Evolutionary conservation across 176 grass and related monocot genomes (phyloP), one percentile per base, ranked within the genome.

Genomic region (Carex littledalei): DNA sequence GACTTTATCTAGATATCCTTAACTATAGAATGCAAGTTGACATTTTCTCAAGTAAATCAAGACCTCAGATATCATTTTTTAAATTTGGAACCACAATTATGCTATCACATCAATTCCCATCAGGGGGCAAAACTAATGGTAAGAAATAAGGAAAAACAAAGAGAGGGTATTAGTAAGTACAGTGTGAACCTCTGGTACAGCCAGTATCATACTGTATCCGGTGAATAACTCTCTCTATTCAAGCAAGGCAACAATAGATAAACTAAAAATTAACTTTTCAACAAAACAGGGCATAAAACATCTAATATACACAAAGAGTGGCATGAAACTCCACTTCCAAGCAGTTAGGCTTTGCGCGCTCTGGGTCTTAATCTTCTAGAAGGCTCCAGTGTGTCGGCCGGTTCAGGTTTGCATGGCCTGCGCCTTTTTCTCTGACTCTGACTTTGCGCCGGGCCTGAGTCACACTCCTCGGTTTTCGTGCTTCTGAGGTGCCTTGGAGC

Each of bases 341-440:
- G 21, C 39, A 83, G 63, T 83, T 32, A 83, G 3, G 21, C 39
- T 83, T 29, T 67, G 8, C 62, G 62, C 6, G 63, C 43, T 47
- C 81, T 13, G n/a, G 81, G 14, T 83, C 79, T 20, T 31, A 13
- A 20, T 26, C 81, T 83, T 67, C 43, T 53, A 54, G 81, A 55
- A 83, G 43, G 21, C 61, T 83, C 81, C 24, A 37, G 0, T 31
- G 63, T 41, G 3, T 67, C 61, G 13, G 35, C 2, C 13, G 63
- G 81, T 67, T 69, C 81, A 47, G 61, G 61, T 31, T 83, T 83
- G 81, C 61, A 83, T 17, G 11, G 10, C 22, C 21, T 83, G 62
- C 4, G 58, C 81, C 21, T 83, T 21, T 83, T 83, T 53, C 63
- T 83, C 64, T 69, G 80, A 66, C 13, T 82, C 43, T 81, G 79